Conservation (phyloP, 2,329 filamentous ascomycete genomes). For the Proliferodiscus dingleyae region DNA sequence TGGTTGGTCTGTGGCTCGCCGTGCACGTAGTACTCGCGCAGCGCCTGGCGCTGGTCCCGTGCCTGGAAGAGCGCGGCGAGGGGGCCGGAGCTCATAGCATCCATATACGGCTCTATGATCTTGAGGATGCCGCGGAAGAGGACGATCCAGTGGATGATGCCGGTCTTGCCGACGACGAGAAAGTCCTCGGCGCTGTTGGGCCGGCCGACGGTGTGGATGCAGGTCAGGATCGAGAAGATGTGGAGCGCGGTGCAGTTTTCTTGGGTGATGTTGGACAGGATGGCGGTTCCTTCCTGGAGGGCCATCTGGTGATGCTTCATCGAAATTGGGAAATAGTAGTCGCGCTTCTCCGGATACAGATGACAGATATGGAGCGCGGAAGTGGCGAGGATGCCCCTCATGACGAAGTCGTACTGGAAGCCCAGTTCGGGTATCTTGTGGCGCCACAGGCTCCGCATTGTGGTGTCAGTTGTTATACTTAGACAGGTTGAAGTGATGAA, state of each 20-base stretch:
- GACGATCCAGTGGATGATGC: slow-evolving; percentile 34
- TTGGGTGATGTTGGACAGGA: slow-evolving; percentile 29
- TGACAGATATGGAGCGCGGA: slow-evolving; percentile 44
- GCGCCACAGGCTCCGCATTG: slow-evolving; percentile 36
- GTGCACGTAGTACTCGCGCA: slow-evolving; percentile 3
- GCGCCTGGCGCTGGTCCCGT: slow-evolving; percentile 15
- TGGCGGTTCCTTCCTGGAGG: slow-evolving; percentile 27
- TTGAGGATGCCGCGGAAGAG: slow-evolving; percentile 33
- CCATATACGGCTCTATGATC: slow-evolving; percentile 29
- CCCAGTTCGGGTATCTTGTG: slow-evolving; percentile 36
- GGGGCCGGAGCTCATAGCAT: slow-evolving; percentile 16
- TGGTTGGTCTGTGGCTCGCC: slow-evolving; percentile 4
- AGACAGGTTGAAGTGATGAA: slow-evolving; percentile 36
- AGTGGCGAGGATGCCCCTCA: slow-evolving; percentile 44
- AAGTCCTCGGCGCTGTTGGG: slow-evolving; percentile 31
- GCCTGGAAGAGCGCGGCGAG: slow-evolving; percentile 27
- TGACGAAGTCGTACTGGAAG: slow-evolving; percentile 41
- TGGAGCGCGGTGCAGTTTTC: slow-evolving; percentile 33
- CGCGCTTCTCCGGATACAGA: slow-evolving; percentile 32
- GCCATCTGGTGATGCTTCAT: slow-evolving; percentile 32
- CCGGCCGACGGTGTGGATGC: slow-evolving; percentile 34
- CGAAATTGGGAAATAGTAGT: slow-evolving; percentile 36
- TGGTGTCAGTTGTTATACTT: slow-evolving; percentile 39
- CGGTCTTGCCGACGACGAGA: slow-evolving; percentile 30
- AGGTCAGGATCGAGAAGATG: slow-evolving; percentile 35